Evolutionary conservation across 148 eudicot species (phyloP).

Genomic region (Pouteria glomerata): DNA sequence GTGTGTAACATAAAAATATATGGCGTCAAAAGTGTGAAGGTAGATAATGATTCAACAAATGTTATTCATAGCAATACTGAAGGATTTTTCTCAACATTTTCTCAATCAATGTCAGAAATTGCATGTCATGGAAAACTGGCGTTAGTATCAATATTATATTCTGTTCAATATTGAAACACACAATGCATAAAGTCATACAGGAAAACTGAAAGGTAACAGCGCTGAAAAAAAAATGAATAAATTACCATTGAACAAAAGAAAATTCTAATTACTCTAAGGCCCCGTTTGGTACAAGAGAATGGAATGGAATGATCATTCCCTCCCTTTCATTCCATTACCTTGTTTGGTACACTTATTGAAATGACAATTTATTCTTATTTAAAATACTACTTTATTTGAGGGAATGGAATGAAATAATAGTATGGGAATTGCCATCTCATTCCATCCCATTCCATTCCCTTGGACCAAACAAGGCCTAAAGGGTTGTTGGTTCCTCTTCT

Average conservation of each 20-base stretch:
- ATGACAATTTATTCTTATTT: too few relatives aligned
- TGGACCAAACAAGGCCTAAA: too few relatives aligned
- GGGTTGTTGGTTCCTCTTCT: not conserved
- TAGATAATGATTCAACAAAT: not conserved
- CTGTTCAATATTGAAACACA: not conserved
- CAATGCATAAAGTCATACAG: not conserved
- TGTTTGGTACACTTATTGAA: too few relatives aligned
- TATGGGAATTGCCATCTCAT: too few relatives aligned
- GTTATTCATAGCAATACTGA: not conserved
- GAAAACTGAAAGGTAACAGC: not conserved
- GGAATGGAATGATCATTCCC: too few relatives aligned
- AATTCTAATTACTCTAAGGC: too few relatives aligned
- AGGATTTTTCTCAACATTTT: not conserved
- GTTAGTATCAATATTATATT: not conserved
- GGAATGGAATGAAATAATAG: too few relatives aligned
- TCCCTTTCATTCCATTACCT: too few relatives aligned
- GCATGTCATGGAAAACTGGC: not conserved
- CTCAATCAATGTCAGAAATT: not conserved
- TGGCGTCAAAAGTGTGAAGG: not conserved
- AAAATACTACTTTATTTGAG: too few relatives aligned
- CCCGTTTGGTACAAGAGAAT: too few relatives aligned
- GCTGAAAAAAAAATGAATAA: not conserved
- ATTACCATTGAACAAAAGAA: not conserved
- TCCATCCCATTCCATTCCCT: too few relatives aligned
- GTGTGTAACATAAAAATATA: not conserved